These are phyloP conservation scores for Colletotrichum eleusines DNA, from an alignment of 2,329 filamentous ascomycete species.

Conservation along the genomic window DNA sequence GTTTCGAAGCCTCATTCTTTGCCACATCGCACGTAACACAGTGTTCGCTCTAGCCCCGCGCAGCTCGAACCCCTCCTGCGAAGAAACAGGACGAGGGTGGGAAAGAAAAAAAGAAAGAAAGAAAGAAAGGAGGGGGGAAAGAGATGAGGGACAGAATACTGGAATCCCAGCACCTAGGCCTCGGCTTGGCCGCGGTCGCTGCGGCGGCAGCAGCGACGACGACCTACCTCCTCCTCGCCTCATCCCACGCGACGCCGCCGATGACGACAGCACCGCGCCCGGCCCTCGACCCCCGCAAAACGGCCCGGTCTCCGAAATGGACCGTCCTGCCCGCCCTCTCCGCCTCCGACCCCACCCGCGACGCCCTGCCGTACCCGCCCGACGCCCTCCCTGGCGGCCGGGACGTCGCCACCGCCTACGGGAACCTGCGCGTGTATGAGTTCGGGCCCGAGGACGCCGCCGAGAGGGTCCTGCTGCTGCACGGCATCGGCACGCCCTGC, in stretches of 20 bases:
- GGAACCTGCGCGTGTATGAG: constrained; percentile 80
- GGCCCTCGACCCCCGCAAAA: constrained; percentile 28
- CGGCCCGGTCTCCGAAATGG: constrained; percentile 37
- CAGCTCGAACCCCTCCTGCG: no score
- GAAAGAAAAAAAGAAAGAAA: neutral
- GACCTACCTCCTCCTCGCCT: constrained; percentile 51
- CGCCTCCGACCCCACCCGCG: constrained; percentile 50
- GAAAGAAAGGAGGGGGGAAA: no score
- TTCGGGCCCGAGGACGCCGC: constrained; percentile 80
- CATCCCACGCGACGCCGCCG: constrained; percentile 43
- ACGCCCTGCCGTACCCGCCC: constrained; percentile 72
- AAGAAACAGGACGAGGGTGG: neutral
- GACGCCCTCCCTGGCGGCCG: constrained; percentile 77
- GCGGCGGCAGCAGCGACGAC: constrained; percentile 47
- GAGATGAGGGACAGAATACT: constrained; percentile 28
- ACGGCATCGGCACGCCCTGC: constrained; percentile 85
- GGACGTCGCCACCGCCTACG: constrained; percentile 78
- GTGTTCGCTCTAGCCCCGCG: neutral
- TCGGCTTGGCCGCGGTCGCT: constrained; percentile 34
- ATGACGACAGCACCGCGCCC: constrained; percentile 25
- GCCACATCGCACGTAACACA: neutral
- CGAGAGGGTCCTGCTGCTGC: constrained; percentile 79
- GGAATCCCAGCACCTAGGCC: constrained; percentile 30
- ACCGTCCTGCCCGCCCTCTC: constrained; percentile 30
- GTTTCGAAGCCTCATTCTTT: neutral